phyloP scores from a whole-genome alignment of 2,329 filamentous ascomycete species.

The Cladosporium sp. region DNA sequence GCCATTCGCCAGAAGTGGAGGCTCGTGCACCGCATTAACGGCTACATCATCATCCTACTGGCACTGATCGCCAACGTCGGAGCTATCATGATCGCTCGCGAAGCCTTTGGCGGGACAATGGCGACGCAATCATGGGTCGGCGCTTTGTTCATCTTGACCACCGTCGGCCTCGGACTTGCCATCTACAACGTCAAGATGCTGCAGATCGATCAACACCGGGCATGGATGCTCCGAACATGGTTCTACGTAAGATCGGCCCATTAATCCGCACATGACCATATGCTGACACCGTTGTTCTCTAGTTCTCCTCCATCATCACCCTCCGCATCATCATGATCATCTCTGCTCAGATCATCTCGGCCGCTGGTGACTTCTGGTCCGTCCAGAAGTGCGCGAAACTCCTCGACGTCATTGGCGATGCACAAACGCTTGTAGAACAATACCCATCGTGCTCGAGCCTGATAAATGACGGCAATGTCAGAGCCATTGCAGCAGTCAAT shows the following conservation, averaged over 20 bases:
- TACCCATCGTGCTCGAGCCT: slow-evolving; percentile 50
- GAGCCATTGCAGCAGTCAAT: slow-evolving; percentile 36
- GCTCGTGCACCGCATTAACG: slow-evolving; percentile 62
- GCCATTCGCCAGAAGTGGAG: slow-evolving; percentile 51
- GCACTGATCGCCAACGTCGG: slow-evolving; percentile 50
- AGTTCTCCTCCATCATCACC: slow-evolving; percentile 54
- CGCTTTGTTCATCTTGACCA: slow-evolving; percentile 49
- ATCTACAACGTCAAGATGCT: slow-evolving; percentile 60
- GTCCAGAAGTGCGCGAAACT: slow-evolving; percentile 19
- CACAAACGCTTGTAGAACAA: slow-evolving; percentile 25
- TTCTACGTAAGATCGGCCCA: slow-evolving; percentile 22
- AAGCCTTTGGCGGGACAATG: slow-evolving; percentile 57
- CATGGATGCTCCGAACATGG: slow-evolving; percentile 61
- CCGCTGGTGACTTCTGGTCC: slow-evolving; percentile 37
- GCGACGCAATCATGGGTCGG: slow-evolving; percentile 52
- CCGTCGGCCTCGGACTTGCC: slow-evolving; percentile 49
- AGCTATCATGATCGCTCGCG: slow-evolving; percentile 56
- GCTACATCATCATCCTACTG: slow-evolving; percentile 57
- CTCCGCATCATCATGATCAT: slow-evolving; percentile 53
- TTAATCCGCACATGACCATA: not conserved
- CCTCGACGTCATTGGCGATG: slow-evolving; percentile 41
- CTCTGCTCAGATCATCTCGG: slow-evolving; percentile 43
- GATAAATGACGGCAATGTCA: slow-evolving; percentile 38
- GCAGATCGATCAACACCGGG: slow-evolving; percentile 65
- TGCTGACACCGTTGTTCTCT: not conserved